Evolutionary conservation across 306 rosid genomes (phyloP).

Genomic region (Sechiopsis laciniata): DNA sequence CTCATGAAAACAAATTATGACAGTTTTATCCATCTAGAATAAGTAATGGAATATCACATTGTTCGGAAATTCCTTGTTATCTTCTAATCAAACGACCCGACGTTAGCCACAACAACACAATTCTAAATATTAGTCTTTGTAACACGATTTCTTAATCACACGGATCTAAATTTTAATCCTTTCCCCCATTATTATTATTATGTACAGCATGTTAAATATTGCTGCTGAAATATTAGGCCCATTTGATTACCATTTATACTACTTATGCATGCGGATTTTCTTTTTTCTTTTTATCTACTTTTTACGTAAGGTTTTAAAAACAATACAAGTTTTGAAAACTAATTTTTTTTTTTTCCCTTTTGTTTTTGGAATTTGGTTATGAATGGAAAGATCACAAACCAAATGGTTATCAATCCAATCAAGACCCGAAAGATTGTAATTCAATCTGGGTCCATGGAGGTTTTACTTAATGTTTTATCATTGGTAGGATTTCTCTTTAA

Average conservation of each 20-base stretch:
- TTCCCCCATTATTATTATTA: background rate
- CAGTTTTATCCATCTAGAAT: background rate
- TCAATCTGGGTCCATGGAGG: background rate
- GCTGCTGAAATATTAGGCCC: no score
- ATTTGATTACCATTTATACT: no score
- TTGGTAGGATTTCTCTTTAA: background rate
- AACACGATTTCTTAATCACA: background rate
- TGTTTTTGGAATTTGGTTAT: no score
- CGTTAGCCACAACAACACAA: background rate
- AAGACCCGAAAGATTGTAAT: background rate
- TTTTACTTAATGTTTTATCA: background rate
- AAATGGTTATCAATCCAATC: no score
- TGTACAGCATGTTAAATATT: background rate
- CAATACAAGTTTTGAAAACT: no score
- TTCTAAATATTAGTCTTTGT: background rate
- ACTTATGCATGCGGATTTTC: no score
- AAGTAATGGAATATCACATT: background rate
- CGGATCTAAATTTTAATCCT: background rate
- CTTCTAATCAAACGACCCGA: background rate
- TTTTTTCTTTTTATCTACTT: no score
- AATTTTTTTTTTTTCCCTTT: no score
- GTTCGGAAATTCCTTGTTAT: background rate
- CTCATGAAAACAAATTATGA: background rate
- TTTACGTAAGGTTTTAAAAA: no score
- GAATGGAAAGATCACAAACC: no score